Percentiles rank a stretch among this genome's conserved stretches.
phyloP scores from a whole-genome alignment of 2,329 filamentous ascomycete genomes.

The Pyricularia sp. region DNA sequence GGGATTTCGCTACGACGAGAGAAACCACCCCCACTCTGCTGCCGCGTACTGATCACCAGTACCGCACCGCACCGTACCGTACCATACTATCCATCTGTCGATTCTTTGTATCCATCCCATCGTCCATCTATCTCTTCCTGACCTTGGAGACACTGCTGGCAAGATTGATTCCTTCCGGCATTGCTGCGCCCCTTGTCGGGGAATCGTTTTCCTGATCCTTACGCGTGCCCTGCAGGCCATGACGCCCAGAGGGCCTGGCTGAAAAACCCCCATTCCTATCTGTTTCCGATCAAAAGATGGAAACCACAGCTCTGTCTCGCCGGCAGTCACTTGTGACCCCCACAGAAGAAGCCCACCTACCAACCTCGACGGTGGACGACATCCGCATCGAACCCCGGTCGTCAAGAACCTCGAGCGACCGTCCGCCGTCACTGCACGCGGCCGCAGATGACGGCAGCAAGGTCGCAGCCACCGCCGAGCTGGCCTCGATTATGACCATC shows the following conservation, averaged over 20 bases:
- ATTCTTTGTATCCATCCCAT: neutral
- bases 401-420: slow-evolving; percentile 13
- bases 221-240: neutral
- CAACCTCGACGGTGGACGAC: slow-evolving; percentile 10
- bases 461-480: slow-evolving; percentile 25
- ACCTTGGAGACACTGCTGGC: neutral
- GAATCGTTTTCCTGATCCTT: neutral
- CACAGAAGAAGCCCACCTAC: slow-evolving; percentile 12
- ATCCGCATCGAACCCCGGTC: slow-evolving; percentile 19
- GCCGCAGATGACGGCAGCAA: slow-evolving; percentile 22
- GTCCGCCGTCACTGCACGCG: slow-evolving; percentile 16
- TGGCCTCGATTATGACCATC: slow-evolving; percentile 34
- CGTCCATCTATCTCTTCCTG: neutral
- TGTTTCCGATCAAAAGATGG: neutral
- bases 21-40: neutral
- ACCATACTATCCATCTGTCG: neutral
- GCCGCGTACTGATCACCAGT: neutral
- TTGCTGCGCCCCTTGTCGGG: neutral
- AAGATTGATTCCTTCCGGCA: neutral
- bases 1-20: neutral
- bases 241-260: neutral
- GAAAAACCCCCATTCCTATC: neutral
- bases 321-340: slow-evolving; percentile 1
- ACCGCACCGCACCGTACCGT: neutral
- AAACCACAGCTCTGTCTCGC: neutral